Percentiles rank a stretch among this genome's conserved stretches.
These are phyloP conservation scores for Verticillium zaregamsianum DNA, from an alignment of 2,329 filamentous ascomycete species.

Conservation along the genomic window DNA sequence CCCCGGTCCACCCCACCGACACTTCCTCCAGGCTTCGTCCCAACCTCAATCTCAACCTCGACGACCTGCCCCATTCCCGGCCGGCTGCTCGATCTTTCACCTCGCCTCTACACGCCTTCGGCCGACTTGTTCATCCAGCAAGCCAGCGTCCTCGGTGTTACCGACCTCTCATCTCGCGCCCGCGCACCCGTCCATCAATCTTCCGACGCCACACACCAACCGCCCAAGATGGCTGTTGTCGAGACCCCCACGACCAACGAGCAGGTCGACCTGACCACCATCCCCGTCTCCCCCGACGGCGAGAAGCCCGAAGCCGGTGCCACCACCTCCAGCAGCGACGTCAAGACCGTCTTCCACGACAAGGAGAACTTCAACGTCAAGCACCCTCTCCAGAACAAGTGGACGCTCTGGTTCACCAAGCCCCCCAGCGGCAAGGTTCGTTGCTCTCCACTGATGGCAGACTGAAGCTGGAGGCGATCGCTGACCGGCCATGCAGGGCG, in stretches of 20 bases:
- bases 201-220: slow-evolving; percentile 7
- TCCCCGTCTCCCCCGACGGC: slow-evolving; percentile 62
- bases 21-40: slow-evolving; percentile 6
- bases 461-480: neutral
- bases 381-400: slow-evolving; percentile 94
- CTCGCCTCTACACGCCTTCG: neutral
- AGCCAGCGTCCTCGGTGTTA: slow-evolving; percentile 1
- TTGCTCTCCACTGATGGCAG: slow-evolving; percentile 5
- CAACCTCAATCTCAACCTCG: slow-evolving; percentile 5
- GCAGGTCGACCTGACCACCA: slow-evolving; percentile 65
- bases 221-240: slow-evolving; percentile 29
- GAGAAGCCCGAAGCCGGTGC: slow-evolving; percentile 49
- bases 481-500: slow-evolving; percentile 56
- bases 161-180: slow-evolving; percentile 3
- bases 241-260: slow-evolving; percentile 34
- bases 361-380: slow-evolving; percentile 99
- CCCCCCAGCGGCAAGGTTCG: slow-evolving; percentile 88
- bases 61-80: neutral
- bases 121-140: neutral
- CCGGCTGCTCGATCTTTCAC: neutral
- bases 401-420: slow-evolving; percentile 99
- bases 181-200: slow-evolving; percentile 3
- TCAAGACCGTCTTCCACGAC: slow-evolving; percentile 89
- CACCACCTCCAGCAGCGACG: slow-evolving; percentile 43
- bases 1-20: slow-evolving; percentile 8